Percentiles rank a stretch among this genome's conserved stretches.
Evolutionary conservation across 441 rosid genomes (phyloP).

Genomic region (Lepidium campestre): DNA sequence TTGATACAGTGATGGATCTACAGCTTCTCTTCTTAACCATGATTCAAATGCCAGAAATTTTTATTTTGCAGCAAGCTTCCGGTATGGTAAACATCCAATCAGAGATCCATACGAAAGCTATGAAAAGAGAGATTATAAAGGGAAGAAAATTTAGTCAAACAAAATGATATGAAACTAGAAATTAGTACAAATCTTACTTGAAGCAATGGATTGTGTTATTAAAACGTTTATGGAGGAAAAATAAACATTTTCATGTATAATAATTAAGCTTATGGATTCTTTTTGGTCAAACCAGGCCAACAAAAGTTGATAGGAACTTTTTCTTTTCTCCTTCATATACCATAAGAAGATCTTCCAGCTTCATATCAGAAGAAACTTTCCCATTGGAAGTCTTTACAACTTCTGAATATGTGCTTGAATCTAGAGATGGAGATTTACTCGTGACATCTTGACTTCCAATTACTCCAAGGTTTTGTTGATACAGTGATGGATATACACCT

Average conservation of each 20-base stretch:
- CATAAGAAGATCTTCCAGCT: slow-evolving; percentile 74
- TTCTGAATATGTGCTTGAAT: slow-evolving; percentile 34
- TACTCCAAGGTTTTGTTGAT: slow-evolving; percentile 62
- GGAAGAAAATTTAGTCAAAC: too few species aligned
- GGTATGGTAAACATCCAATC: slow-evolving; percentile 83
- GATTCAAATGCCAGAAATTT: slow-evolving; percentile 86
- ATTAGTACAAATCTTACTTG: too few species aligned
- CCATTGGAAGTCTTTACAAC: slow-evolving; percentile 21
- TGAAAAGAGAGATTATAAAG: too few species aligned
- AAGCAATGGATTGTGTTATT: too few species aligned
- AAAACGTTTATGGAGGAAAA: background rate
- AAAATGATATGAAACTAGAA: too few species aligned
- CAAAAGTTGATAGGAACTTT: slow-evolving; percentile 73
- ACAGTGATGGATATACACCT: slow-evolving; percentile 75
- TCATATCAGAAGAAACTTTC: slow-evolving; percentile 58
- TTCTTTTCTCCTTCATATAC: slow-evolving; percentile 79
- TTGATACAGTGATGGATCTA: slow-evolving; percentile 70
- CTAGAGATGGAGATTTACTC: slow-evolving; percentile 29
- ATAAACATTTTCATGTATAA: background rate
- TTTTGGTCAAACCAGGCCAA: slow-evolving; percentile 69
- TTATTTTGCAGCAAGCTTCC: slow-evolving; percentile 71
- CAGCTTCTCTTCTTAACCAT: slow-evolving; percentile 84
- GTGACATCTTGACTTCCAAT: slow-evolving; percentile 51
- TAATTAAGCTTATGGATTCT: background rate
- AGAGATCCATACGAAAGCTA: slow-evolving; percentile 82